Base-by-base conservation (phyloP, 2,329 filamentous ascomycete genomes). In the Apiospora hydei region DNA sequence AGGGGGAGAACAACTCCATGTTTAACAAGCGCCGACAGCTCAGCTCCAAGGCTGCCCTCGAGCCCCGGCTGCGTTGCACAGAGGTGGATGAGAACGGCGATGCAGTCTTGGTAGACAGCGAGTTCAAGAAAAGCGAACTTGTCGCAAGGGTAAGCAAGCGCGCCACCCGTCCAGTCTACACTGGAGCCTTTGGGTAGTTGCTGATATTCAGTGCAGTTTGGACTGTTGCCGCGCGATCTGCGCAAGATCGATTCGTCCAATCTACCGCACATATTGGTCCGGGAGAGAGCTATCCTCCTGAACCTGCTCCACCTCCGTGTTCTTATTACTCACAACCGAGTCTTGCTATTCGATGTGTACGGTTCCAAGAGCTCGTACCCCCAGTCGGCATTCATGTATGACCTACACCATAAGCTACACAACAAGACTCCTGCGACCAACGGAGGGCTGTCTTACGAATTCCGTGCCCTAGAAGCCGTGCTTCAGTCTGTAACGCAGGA, bases 241-340 rank as follows among this genome's bases (percentile, higher is more conserved):
- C 93, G 96, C 78, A 99, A 99, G 84, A 98, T 99, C 79, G 96
- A 99, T 82, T 98, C 95, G 18, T 98, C 94, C 72, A 94, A 97
- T 73, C 89, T 99, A 30, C 96, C 96, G 11, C 95, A 98, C 79
- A 98, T 99, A 72, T 91, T 98, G 75, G 92, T 99, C 75, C 94
- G 96, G 46, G 95, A 94, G 8, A 95, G 93, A 10, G 94, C 96
- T 5, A 98, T 99, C 74, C 88, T 99, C 1, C 93, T 99, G 77
- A 99, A 98, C 80, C 88, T 99, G 14, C 90, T 98, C n/a, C 96
- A 99, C 82, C 90, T 99, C 67, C 94, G 96, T 73, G 96, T 98
- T 70, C 88, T 99, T 34, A 98, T 99, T 81, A 98, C 98, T 84
- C 90, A 95, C 75, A 94, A 99, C 79, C 93, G 95, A 34, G 95